Percentiles rank a stretch among this genome's conserved stretches.
Evolutionary conservation across 2,329 filamentous ascomycete species (phyloP).

Genomic region (Diaporthe citrichinensis): DNA sequence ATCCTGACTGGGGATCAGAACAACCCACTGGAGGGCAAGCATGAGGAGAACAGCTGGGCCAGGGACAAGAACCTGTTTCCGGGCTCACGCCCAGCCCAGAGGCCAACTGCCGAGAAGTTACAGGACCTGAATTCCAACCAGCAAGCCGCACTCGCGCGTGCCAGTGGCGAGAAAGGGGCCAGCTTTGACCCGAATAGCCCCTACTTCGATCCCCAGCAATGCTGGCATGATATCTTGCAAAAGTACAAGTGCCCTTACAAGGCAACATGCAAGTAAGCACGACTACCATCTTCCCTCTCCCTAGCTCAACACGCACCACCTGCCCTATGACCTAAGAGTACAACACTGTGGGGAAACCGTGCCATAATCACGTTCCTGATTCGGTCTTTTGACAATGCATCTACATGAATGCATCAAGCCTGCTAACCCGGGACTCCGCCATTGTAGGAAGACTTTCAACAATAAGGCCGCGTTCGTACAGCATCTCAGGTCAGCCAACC

Average conservation of each 20-base stretch:
- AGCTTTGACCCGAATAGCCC: constrained; percentile 60
- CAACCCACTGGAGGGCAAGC: neutral
- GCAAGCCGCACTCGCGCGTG: neutral
- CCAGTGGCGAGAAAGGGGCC: neutral
- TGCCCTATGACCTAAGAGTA: neutral
- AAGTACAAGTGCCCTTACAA: constrained; percentile 68
- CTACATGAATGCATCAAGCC: neutral
- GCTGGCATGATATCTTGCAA: constrained; percentile 58
- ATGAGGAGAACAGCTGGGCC: constrained; percentile 44
- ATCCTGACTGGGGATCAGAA: constrained; percentile 31
- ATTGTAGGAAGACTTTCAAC: constrained; percentile 58
- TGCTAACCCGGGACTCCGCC: constrained; percentile 39
- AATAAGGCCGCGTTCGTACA: constrained; percentile 49
- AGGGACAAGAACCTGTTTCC: constrained; percentile 48
- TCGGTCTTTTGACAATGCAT: neutral
- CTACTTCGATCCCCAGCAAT: constrained; percentile 63
- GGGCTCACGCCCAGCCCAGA: constrained; percentile 43
- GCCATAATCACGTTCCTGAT: neutral
- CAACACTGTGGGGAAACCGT: too few relatives aligned
- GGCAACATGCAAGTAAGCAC: constrained; percentile 62
- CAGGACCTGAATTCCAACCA: constrained; percentile 9
- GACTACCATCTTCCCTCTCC: neutral
- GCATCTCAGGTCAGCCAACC: constrained; percentile 62
- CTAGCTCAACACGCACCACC: neutral
- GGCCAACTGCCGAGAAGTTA: constrained; percentile 44